phyloP scores from a whole-genome alignment of 2,329 filamentous ascomycete species.

The Fusarium beomiforme region DNA sequence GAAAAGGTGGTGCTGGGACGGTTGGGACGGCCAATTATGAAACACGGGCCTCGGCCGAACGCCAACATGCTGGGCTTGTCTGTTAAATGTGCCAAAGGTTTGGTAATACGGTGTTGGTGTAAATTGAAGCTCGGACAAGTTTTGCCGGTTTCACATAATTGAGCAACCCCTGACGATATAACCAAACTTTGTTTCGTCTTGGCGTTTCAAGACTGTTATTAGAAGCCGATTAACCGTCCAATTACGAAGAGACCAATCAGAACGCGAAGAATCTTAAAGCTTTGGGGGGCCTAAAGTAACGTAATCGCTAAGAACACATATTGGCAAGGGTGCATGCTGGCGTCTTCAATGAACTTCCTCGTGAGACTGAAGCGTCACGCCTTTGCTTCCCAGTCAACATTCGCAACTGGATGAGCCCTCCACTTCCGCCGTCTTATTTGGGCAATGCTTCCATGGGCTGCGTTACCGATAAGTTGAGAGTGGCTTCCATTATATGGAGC shows the following conservation, averaged over 20 bases:
- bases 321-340: not conserved
- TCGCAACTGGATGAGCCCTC: not conserved
- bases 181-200: conserved; percentile 14
- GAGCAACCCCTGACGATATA: not conserved
- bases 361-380: not conserved
- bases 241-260: not conserved
- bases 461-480: not conserved
- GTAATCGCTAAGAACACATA: too few relatives aligned
- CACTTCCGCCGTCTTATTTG: not conserved
- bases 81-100: not conserved
- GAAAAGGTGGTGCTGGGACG: not conserved
- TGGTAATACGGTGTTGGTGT: not conserved
- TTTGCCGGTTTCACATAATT: conserved; percentile 10
- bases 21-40: not conserved
- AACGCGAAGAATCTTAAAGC: not conserved
- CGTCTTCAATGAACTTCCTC: not conserved
- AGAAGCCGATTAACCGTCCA: not conserved
- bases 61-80: not conserved
- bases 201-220: not conserved
- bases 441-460: not conserved
- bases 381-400: not conserved
- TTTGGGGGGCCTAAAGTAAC: too few relatives aligned
- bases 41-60: not conserved
- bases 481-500: not conserved
- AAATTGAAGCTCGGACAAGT: not conserved